Evolutionary conservation across 768 basidiomycete species (phyloP).

Genomic region (Serendipita sp.): DNA sequence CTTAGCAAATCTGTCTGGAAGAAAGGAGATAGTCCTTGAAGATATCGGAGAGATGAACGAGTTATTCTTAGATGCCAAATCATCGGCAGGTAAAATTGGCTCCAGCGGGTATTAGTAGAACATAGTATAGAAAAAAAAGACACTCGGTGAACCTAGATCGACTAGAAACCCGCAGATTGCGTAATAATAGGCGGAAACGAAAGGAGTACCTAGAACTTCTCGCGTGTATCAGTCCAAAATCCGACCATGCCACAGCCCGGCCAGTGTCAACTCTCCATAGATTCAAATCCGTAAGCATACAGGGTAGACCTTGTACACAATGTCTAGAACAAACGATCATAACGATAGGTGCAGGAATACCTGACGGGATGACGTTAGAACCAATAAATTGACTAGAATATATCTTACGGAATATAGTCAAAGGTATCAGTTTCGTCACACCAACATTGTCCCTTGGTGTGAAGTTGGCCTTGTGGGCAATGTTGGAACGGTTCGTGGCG

Average conservation of each 20-base stretch:
- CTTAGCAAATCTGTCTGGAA: constrained; percentile 59
- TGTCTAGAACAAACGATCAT: not conserved
- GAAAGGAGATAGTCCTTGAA: constrained; percentile 65
- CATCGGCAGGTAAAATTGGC: constrained; percentile 41
- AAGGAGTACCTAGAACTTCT: not conserved
- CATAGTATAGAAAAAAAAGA: not conserved
- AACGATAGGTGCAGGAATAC: constrained; percentile 3
- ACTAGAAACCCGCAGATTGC: too few species aligned
- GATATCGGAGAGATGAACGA: constrained; percentile 90
- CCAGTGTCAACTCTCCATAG: too few species aligned
- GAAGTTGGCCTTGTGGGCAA: constrained; percentile 63
- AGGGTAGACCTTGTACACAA: not conserved
- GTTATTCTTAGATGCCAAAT: constrained; percentile 89
- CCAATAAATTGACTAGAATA: not conserved
- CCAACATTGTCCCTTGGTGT: constrained; percentile 70
- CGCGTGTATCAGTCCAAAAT: not conserved
- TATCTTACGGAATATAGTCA: constrained; percentile 15
- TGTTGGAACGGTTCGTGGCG: constrained; percentile 90
- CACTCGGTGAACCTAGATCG: too few species aligned
- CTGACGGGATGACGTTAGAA: not conserved
- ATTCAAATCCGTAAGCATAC: too few species aligned
- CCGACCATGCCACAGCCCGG: not conserved
- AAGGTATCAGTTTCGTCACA: constrained; percentile 60
- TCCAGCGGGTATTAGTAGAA: constrained; percentile 18
- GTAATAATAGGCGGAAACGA: too few species aligned